These are phyloP conservation scores for Anthoceros angustus DNA, from an alignment of 225 moss, liverwort and hornwort species.

Conservation along the genomic window DNA sequence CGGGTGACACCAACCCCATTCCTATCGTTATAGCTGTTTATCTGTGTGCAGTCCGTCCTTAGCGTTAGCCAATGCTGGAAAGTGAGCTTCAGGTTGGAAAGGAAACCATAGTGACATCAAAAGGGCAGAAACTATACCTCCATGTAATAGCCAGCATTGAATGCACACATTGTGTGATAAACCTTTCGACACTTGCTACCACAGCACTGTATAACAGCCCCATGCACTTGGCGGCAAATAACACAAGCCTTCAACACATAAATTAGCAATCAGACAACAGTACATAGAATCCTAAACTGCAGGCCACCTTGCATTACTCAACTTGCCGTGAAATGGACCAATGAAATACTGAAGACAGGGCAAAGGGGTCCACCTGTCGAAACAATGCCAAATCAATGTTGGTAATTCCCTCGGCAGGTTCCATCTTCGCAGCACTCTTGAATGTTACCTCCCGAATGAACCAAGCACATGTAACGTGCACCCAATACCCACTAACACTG, in stretches of 20 bases:
- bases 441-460: conserved; percentile 89
- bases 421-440: conserved; percentile 66
- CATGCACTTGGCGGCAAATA: conserved; percentile 83
- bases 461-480: conserved; percentile 98
- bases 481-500: conserved; percentile 58
- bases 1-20: conserved; percentile 58
- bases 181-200: conserved; percentile 69
- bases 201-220: conserved; percentile 76
- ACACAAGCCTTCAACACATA: conserved; percentile 47
- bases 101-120: no score
- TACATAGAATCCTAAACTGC: background rate
- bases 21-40: conserved; percentile 65
- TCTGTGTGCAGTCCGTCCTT: conserved; percentile 18
- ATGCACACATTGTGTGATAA: conserved; percentile 91
- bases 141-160: conserved; percentile 92
- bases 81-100: no score
- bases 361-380: conserved; percentile 41
- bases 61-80: background rate
- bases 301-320: background rate
- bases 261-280: conserved; percentile 14
- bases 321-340: background rate
- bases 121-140: conserved; percentile 35
- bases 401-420: conserved; percentile 90
- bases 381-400: conserved; percentile 69
- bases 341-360: background rate